Conservation (phyloP, 441 rosid genomes). For the Erysimum cheiri region DNA sequence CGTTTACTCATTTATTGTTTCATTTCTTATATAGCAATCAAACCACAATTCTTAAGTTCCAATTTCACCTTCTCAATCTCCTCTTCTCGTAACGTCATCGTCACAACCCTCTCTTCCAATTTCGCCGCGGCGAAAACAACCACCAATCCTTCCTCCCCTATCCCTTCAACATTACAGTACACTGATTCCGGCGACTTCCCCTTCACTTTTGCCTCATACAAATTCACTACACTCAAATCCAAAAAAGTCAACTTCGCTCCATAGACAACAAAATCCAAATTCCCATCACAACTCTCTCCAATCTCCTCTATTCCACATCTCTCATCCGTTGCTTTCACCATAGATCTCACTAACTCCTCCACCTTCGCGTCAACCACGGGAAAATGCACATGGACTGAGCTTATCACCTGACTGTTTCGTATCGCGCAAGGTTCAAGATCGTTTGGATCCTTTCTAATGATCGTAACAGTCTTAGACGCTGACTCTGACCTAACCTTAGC, state of each 20-base stretch:
- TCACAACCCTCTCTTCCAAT: conserved; percentile 47
- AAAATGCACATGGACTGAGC: conserved; percentile 45
- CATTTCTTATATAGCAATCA: conserved; percentile 17
- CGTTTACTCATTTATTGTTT: not conserved
- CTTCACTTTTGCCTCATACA: conserved; percentile 56
- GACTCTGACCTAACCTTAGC: conserved; percentile 52
- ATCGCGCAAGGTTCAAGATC: not conserved
- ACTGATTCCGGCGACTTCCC: conserved; percentile 54
- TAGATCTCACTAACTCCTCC: conserved; percentile 38
- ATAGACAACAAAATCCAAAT: conserved; percentile 57
- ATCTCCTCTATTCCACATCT: conserved; percentile 49
- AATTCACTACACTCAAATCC: conserved; percentile 51
- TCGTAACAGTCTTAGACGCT: conserved; percentile 52
- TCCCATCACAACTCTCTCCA: conserved; percentile 51
- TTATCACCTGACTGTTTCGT: conserved; percentile 53
- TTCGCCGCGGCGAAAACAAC: conserved; percentile 50
- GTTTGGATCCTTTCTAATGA: conserved; percentile 51
- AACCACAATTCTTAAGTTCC: conserved; percentile 50
- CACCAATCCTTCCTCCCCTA: conserved; percentile 71
- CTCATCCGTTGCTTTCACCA: conserved; percentile 46
- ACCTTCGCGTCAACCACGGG: conserved; percentile 42
- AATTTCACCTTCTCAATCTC: conserved; percentile 48
- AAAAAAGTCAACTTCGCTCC: conserved; percentile 75
- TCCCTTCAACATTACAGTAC: conserved; percentile 55
- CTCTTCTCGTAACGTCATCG: conserved; percentile 50